phyloP scores from a whole-genome alignment of 768 basidiomycete genomes.

The Glaciozyma antarctica region DNA sequence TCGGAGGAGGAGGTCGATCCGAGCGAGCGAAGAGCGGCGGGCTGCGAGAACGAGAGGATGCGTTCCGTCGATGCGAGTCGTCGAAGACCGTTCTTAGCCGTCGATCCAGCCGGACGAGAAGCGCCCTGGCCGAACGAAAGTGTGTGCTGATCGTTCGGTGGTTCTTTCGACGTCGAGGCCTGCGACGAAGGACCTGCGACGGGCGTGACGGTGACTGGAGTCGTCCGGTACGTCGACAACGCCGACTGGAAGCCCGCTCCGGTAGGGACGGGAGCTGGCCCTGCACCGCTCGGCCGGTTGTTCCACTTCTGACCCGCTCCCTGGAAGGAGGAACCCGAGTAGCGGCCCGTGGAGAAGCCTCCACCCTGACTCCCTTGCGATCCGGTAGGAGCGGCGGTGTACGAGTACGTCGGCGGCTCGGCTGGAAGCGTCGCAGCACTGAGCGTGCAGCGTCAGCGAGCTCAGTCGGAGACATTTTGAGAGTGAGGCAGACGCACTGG shows the following conservation, averaged over 20 bases:
- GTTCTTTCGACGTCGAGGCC: not conserved
- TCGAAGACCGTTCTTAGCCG: not conserved
- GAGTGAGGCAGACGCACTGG: slow-evolving; percentile 48
- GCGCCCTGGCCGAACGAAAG: not conserved
- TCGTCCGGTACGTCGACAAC: not conserved
- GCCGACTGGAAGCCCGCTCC: slow-evolving; percentile 1
- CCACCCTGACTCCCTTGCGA: not conserved
- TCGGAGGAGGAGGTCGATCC: not conserved
- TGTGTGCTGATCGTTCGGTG: not conserved
- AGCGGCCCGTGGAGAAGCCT: not conserved
- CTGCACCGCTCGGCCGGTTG: not conserved
- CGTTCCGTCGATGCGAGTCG: not conserved
- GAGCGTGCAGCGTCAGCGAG: not conserved
- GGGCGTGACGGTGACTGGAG: not conserved
- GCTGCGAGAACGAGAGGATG: not conserved
- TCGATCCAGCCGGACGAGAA: too few relatives aligned
- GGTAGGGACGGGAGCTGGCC: not conserved
- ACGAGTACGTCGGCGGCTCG: not conserved
- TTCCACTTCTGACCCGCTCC: not conserved
- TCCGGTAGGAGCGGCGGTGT: not conserved
- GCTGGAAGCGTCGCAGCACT: not conserved
- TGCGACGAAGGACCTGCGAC: not conserved
- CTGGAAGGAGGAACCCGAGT: not conserved
- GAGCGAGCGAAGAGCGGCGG: not conserved
- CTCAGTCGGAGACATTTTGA: not conserved